A percentile compares a stretch with the other conserved stretches of the same genome.
phyloP scores from a whole-genome alignment of 2,329 filamentous ascomycete genomes.

The Bisporella sp. region DNA sequence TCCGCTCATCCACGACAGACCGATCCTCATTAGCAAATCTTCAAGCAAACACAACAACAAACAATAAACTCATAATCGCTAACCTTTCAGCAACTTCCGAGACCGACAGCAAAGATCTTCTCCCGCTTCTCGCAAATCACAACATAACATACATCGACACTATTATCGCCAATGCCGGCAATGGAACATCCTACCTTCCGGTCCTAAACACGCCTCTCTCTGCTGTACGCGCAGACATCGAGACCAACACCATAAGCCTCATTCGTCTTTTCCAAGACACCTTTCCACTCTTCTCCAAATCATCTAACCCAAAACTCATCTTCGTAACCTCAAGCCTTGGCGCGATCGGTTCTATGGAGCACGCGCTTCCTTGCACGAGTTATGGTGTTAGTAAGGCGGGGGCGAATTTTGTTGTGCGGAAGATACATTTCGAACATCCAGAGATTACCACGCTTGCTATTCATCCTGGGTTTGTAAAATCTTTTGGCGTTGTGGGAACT shows the following conservation, averaged over 20 bases:
- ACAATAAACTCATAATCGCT: slow-evolving; percentile 33
- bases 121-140: slow-evolving; percentile 3
- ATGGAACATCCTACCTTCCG: slow-evolving; percentile 25
- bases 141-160: slow-evolving; percentile 38
- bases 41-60: slow-evolving; percentile 17
- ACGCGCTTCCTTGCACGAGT: slow-evolving; percentile 15
- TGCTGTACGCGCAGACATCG: slow-evolving; percentile 31
- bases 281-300: slow-evolving; percentile 30
- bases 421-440: slow-evolving; percentile 31
- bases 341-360: slow-evolving; percentile 16
- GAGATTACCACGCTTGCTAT: slow-evolving; percentile 27
- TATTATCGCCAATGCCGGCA: slow-evolving; percentile 45
- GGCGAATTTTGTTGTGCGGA: slow-evolving; percentile 30
- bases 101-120: slow-evolving; percentile 22
- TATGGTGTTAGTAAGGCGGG: slow-evolving; percentile 39
- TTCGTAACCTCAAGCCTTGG: slow-evolving; percentile 29
- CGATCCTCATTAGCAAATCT: slow-evolving; percentile 14
- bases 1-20: slow-evolving; percentile 22
- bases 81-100: slow-evolving; percentile 31
- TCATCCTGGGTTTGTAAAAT: slow-evolving; percentile 20
- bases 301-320: slow-evolving; percentile 28
- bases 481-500: not conserved
- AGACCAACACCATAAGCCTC: slow-evolving; percentile 38
- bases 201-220: slow-evolving; percentile 27
- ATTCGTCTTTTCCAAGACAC: slow-evolving; percentile 38